phyloP scores from a whole-genome alignment of 495 filamentous ascomycete genomes.

The Penicillium paradoxum region DNA sequence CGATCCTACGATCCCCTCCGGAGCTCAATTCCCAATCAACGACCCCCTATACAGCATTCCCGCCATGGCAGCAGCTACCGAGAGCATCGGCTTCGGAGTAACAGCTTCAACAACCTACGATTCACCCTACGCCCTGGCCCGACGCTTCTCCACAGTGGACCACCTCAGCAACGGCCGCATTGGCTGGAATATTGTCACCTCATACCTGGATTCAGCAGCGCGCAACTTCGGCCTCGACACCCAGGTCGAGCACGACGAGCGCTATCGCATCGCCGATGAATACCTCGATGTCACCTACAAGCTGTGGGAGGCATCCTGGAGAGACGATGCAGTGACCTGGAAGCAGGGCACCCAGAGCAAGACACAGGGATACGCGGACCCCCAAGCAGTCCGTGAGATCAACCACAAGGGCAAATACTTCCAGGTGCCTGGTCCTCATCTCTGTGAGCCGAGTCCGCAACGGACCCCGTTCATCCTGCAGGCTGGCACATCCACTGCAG shows the following conservation, averaged over 20 bases:
- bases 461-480: conserved; percentile 63
- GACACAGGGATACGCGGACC: conserved; percentile 49
- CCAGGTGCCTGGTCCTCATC: conserved; percentile 58
- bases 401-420: conserved; percentile 65
- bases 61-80: conserved; percentile 47
- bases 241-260: conserved; percentile 60
- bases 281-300: conserved; percentile 66
- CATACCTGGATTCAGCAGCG: conserved; percentile 62
- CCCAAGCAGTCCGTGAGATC: conserved; percentile 54
- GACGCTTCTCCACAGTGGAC: conserved; percentile 60
- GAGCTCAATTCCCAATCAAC: conserved; percentile 64
- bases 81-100: conserved; percentile 62
- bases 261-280: conserved; percentile 63
- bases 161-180: conserved; percentile 61
- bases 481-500: conserved; percentile 57
- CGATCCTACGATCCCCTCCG: conserved; percentile 53
- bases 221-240: conserved; percentile 54
- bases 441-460: conserved; percentile 60
- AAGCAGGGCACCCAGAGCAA: conserved; percentile 13
- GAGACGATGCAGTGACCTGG: conserved; percentile 55
- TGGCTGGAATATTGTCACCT: conserved; percentile 66
- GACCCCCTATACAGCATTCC: conserved; percentile 42
- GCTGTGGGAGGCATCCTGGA: conserved; percentile 62
- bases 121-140: conserved; percentile 62
- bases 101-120: conserved; percentile 66